These are phyloP conservation scores for Heliocybe sulcata DNA, from an alignment of 1,284 basidiomycete species.

Conservation along the genomic window DNA sequence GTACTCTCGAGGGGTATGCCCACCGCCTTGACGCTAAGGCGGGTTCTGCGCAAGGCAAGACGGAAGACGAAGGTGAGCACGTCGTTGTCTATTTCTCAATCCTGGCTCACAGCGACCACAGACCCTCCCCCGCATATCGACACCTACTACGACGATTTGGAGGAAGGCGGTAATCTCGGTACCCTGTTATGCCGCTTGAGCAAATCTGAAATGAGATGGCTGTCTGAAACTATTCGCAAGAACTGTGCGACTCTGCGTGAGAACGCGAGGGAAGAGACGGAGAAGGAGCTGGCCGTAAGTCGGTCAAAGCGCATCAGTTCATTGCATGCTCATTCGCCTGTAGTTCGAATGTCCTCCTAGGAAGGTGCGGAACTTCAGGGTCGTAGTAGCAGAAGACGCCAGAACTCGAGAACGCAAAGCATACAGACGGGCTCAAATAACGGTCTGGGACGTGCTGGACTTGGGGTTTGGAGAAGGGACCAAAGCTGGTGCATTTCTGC, in stretches of 20 bases:
- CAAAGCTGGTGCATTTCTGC: constrained; percentile 46
- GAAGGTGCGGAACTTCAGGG: constrained; percentile 74
- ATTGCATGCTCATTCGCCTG: not conserved
- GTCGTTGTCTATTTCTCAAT: constrained; percentile 26
- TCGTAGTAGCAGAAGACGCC: constrained; percentile 73
- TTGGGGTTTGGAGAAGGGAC: constrained; percentile 43
- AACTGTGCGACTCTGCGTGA: constrained; percentile 45
- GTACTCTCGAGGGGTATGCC: constrained; percentile 41
- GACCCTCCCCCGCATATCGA: constrained; percentile 54
- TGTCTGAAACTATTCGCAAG: constrained; percentile 50
- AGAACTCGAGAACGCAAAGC: constrained; percentile 40
- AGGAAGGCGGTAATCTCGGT: constrained; percentile 35
- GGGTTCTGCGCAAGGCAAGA: constrained; percentile 14
- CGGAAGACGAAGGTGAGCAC: constrained; percentile 21
- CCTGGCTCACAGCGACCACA: constrained; percentile 14
- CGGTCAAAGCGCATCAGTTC: constrained; percentile 6
- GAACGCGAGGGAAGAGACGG: constrained; percentile 50
- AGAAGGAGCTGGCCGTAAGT: constrained; percentile 62
- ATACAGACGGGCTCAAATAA: constrained; percentile 65
- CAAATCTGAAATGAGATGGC: constrained; percentile 49
- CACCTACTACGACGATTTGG: constrained; percentile 56
- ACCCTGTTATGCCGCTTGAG: constrained; percentile 25
- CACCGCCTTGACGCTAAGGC: constrained; percentile 52
- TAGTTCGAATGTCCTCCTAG: constrained; percentile 73
- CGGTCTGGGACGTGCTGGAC: constrained; percentile 74